Conservation (phyloP, 257 asterid species). For the Anisodus acutangulus region DNA sequence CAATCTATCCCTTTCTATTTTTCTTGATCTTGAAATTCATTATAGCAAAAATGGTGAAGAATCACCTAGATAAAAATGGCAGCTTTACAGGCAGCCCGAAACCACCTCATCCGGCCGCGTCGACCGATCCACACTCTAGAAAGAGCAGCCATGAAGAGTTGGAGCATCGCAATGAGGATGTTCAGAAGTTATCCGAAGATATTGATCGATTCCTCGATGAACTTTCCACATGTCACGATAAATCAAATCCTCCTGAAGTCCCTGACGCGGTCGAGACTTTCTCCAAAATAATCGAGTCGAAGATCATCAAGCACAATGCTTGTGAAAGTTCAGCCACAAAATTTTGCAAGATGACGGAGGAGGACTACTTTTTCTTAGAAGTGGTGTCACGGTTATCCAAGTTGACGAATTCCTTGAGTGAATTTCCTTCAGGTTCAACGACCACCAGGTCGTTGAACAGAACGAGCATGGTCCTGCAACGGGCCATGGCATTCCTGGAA, state of each 20-base stretch:
- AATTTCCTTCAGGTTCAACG: slow-evolving; percentile 46
- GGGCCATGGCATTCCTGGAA: slow-evolving; percentile 72
- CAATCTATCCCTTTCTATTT: too few species aligned
- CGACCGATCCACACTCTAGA: background rate
- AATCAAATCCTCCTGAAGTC: slow-evolving; percentile 48
- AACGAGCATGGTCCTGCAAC: slow-evolving; percentile 65
- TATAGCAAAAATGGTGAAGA: slow-evolving; percentile 46
- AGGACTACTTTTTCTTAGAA: slow-evolving; percentile 56
- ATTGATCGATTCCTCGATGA: slow-evolving; percentile 51
- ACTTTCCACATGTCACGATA: slow-evolving; percentile 47
- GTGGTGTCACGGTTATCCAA: slow-evolving; percentile 57
- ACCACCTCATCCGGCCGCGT: background rate
- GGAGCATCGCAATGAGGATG: background rate
- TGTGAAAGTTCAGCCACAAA: slow-evolving; percentile 29
- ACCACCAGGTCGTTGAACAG: slow-evolving; percentile 48
- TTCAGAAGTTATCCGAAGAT: slow-evolving; percentile 37
- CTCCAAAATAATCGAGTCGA: slow-evolving; percentile 53
- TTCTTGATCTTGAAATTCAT: too few species aligned
- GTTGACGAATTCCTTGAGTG: slow-evolving; percentile 48
- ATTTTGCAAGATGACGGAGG: slow-evolving; percentile 47
- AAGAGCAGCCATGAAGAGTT: slow-evolving; percentile 6
- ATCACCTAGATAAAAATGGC: slow-evolving; percentile 30
- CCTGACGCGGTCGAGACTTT: slow-evolving; percentile 60
- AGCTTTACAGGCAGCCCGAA: slow-evolving; percentile 23
- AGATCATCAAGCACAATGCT: slow-evolving; percentile 44